Base-by-base conservation (phyloP, 495 filamentous ascomycete genomes). In the Xylaria cubensis region DNA sequence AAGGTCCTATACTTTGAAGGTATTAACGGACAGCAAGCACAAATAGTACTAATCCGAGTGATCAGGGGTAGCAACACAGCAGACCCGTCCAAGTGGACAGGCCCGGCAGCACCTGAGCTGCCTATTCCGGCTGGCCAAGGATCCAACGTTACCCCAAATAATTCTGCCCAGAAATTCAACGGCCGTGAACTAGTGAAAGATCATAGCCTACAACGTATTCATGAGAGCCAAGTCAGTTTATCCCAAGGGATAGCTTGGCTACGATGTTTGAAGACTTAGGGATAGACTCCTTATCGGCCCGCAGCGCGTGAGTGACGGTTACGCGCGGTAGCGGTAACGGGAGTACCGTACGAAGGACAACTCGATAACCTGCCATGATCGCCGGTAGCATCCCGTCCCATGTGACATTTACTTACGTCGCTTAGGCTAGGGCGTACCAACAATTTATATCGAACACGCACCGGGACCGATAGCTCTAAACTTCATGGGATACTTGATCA, bases 71-170 rank as follows among this genome's bases (percentile, higher is more conserved):
- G 62, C 4, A 42, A 19, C 17, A 26, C 21, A 63, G 36, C 3
- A 36, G 17, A 39, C n/a, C 50, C 42, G 61, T 3, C 21, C 26
- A 36, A 51, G 15, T 39, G 26, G 44, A 39, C 46, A 32, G 63
- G 17, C n/a, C n/a, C 15, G 44, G 15, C 24, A 26, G 4, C 21
- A 3, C 26, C n/a, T 39, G 46, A 67, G 32, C 32, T 67, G 46
- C 64, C 44, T 53, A 67, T 67, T 51, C 34, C n/a, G 9, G 46
- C 15, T 8, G n/a, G 64, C 64, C 44, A 67, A 53, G 46, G 53
- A 55, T 51, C n/a, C 64, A 53, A 51, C 64, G 26, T 39, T 53
- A 39, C 64, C 46, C 46, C 48, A 21, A 32, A 50, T 50, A 32
- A 50, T 50, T 65, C 24, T 32, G 53, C 53, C 53, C 53, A 32